Evolutionary conservation across 2,329 filamentous ascomycete genomes (phyloP).

Genomic region (Colletotrichum plurivorum): DNA sequence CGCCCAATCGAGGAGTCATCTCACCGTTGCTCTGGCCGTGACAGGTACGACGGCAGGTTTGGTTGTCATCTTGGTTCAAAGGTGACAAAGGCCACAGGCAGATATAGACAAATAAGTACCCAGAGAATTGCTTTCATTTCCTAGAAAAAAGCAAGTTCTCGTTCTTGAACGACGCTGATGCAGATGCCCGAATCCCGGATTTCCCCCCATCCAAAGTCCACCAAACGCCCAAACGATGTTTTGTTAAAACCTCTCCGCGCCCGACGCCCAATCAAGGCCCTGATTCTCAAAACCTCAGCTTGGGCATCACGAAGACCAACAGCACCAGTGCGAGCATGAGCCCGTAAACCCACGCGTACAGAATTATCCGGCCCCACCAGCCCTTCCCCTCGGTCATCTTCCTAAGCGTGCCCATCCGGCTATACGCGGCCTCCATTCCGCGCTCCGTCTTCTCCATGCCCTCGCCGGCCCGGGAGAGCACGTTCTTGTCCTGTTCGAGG

Average conservation of each 20-base stretch:
- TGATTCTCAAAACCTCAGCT: constrained; percentile 80
- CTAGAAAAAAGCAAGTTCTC: constrained; percentile 5
- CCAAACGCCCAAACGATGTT: background rate
- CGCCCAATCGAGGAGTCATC: no score
- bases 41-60: background rate
- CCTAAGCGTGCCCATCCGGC: constrained; percentile 82
- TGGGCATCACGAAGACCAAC: constrained; percentile 88
- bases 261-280: no score
- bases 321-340: constrained; percentile 84
- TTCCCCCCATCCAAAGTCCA: background rate
- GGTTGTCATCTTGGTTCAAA: background rate
- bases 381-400: constrained; percentile 90
- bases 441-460: constrained; percentile 83
- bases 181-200: background rate
- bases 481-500: constrained; percentile 79
- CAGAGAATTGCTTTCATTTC: background rate
- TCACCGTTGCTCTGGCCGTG: no score
- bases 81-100: background rate
- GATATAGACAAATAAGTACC: background rate
- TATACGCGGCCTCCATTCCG: constrained; percentile 82
- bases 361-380: constrained; percentile 86
- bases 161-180: constrained; percentile 22
- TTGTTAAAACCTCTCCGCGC: background rate
- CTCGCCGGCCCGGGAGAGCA: constrained; percentile 78
- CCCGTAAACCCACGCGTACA: constrained; percentile 88